Conservation (phyloP, 2,329 filamentous ascomycete genomes). For the Pseudogymnoascus sp. region DNA sequence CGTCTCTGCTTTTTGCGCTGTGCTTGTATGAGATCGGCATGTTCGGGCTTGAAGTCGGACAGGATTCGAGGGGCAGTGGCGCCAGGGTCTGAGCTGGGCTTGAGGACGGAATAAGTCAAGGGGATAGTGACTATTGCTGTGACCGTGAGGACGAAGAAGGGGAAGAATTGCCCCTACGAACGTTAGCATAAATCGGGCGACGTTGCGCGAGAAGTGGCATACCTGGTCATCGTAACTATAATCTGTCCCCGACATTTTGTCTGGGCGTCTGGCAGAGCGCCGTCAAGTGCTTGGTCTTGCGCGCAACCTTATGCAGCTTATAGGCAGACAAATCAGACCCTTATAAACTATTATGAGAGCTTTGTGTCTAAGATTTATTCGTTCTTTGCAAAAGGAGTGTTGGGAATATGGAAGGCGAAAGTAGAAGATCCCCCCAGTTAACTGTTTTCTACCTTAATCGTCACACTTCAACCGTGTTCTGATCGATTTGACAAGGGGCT, state of each 20-base stretch:
- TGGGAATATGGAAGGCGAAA: slow-evolving; percentile 4
- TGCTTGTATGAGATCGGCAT: slow-evolving; percentile 75
- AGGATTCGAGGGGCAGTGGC: slow-evolving; percentile 76
- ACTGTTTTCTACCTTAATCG: slow-evolving; percentile 5
- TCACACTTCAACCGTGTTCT: slow-evolving; percentile 9
- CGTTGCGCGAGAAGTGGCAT: slow-evolving; percentile 19
- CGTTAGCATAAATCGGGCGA: slow-evolving; percentile 13
- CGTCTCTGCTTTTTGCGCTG: slow-evolving; percentile 83
- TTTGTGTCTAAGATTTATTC: not conserved
- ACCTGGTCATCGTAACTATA: slow-evolving; percentile 98
- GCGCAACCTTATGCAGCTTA: slow-evolving; percentile 4
- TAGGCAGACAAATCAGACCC: not conserved
- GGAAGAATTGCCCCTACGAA: slow-evolving; percentile 85
- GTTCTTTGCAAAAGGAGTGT: slow-evolving; percentile 5
- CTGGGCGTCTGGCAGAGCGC: slow-evolving; percentile 2
- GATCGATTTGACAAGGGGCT: slow-evolving; percentile 9
- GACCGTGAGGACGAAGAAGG: slow-evolving; percentile 94
- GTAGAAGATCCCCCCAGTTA: not conserved
- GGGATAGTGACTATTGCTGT: slow-evolving; percentile 81
- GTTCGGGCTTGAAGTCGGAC: slow-evolving; percentile 70
- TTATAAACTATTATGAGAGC: slow-evolving; percentile 1
- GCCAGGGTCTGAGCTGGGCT: slow-evolving; percentile 68
- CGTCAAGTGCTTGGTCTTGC: not conserved
- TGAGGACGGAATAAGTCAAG: slow-evolving; percentile 80
- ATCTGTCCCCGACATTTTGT: slow-evolving; percentile 48